Evolutionary conservation across 805 yeast species (phyloP), one percentile per base, ranked within the genome.

Genomic region (Phaffomyces thermotolerans): DNA sequence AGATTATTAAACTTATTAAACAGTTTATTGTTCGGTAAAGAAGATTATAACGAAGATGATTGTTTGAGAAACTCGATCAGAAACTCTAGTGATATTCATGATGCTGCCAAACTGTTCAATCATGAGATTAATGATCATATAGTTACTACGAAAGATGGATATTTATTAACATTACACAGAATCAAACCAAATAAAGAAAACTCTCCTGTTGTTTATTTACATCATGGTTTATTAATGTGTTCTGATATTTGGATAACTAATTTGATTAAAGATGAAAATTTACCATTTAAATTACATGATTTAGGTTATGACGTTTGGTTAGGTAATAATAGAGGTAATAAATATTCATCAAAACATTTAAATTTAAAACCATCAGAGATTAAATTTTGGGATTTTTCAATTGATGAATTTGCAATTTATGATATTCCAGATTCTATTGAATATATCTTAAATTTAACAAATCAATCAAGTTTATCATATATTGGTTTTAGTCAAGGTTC

Each of bases 401-500:
- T 90, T 38, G 97, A 91, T 63, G 96, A 90, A 61, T 86, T 90
- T 68, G 95, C 97, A 0, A 67, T 85, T 48, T 85, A 78, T 58
- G 98, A 90, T 61, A 87, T 91, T 36, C 97, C 97, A 3, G 79
- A 84, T 57, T 73, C 87, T 5, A 78, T 91, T 30, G 81, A 84
- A 55, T 85, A 83, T 61, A 76, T 91, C 14, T 62, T 90, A 45
- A 59, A 69, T 2, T 60, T 65, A 27, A 78, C 89, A 2, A 60
- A 64, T 54, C 44, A 50, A 53, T 9, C 51, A 25, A 51, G 63
- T 15, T 62, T 90, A 32, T 75, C 79, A 1, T 90, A 88, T 57
- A 73, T 91, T 50, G 98, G 97, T 1, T 91, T 91, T 57, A 80
- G 90, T 23, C 98, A 90, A 62, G 98, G 98, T 18, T 80, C 95